Evolutionary conservation across 2,329 filamentous ascomycete species (phyloP).

Genomic region (Bipolaris sorokiniana): DNA sequence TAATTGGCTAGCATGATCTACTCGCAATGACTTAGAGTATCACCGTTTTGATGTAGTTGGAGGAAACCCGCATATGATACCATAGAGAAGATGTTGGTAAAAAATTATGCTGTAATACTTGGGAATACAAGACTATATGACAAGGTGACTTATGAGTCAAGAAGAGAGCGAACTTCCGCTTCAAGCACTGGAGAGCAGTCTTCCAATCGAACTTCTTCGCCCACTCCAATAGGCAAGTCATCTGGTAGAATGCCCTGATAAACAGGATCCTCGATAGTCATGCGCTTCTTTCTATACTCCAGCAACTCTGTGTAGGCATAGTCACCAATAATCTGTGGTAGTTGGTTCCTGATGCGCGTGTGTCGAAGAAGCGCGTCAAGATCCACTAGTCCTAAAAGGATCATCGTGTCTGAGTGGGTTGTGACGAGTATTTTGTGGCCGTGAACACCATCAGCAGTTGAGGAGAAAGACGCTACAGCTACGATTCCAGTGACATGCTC

Average conservation of each 20-base stretch:
- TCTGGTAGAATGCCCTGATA: not conserved
- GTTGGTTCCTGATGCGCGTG: not conserved
- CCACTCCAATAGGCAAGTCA: not conserved
- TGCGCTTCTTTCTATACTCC: not conserved
- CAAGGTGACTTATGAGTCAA: not conserved
- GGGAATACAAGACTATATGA: not conserved
- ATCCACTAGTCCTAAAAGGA: not conserved
- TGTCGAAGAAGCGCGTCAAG: not conserved
- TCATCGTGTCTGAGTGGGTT: not conserved
- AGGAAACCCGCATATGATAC: not conserved
- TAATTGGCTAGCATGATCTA: not conserved
- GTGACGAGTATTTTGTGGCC: not conserved
- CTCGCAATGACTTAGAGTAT: not conserved
- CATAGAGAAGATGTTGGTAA: not conserved
- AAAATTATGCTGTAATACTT: not conserved
- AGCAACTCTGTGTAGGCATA: not conserved
- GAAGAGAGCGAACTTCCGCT: not conserved
- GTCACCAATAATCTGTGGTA: not conserved
- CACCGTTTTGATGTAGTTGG: not conserved
- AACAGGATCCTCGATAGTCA: not conserved
- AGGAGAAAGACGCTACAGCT: not conserved
- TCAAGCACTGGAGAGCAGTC: not conserved
- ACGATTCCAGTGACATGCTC: not conserved
- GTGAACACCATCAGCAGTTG: conserved; percentile 1
- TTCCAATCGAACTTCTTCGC: not conserved